Percentiles rank a stretch among this genome's conserved stretches.
phyloP scores from a whole-genome alignment of 257 asterid species.

The Cordia subcordata region DNA sequence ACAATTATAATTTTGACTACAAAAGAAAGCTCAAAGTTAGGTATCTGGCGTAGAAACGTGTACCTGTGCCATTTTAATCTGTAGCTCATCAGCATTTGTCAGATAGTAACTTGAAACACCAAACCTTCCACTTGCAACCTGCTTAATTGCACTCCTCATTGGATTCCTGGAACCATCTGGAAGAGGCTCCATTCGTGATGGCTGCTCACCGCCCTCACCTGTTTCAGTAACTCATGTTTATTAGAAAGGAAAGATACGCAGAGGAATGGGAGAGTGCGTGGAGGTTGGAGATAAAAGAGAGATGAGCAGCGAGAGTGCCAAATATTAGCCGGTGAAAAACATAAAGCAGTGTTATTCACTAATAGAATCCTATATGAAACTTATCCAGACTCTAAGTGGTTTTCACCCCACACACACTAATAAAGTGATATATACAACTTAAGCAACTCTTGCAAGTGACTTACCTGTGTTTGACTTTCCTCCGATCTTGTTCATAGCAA shows the following conservation, averaged over 20 bases:
- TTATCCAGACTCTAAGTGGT: too few relatives aligned
- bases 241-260: too few relatives aligned
- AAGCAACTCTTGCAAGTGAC: neutral
- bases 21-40: neutral
- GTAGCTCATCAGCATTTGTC: slow-evolving; percentile 92
- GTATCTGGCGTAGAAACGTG: neutral
- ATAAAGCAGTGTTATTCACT: neutral
- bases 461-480: slow-evolving; percentile 76
- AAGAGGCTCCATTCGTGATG: slow-evolving; percentile 96
- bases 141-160: slow-evolving; percentile 93
- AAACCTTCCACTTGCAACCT: slow-evolving; percentile 99
- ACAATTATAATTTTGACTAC: neutral
- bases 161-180: slow-evolving; percentile 88
- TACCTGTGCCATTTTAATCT: slow-evolving; percentile 99
- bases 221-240: neutral
- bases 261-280: too few relatives aligned
- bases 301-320: too few relatives aligned
- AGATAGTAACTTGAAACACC: slow-evolving; percentile 98
- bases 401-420: too few relatives aligned
- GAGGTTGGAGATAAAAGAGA: too few relatives aligned
- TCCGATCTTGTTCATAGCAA: slow-evolving; percentile 92
- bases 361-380: too few relatives aligned
- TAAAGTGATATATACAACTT: neutral
- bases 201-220: slow-evolving; percentile 99
- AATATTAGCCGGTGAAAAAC: neutral